Conservation (phyloP, 495 filamentous ascomycete species). For the Terfezia boudieri region DNA sequence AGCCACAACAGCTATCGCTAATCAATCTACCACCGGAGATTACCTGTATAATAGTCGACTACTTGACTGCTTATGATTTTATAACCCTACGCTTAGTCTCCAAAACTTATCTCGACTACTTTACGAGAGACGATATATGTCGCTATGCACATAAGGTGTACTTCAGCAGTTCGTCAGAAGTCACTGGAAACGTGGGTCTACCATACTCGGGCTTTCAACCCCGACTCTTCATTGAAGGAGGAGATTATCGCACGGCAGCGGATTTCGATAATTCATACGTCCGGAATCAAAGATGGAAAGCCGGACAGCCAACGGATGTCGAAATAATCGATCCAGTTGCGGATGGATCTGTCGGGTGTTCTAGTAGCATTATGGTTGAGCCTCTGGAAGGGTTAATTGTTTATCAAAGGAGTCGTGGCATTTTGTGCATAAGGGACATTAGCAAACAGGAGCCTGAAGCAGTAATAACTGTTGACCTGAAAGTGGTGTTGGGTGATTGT, state of each 20-base stretch:
- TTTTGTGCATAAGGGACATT: slow-evolving; percentile 11
- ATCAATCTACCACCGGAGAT: slow-evolving; percentile 8
- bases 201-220: neutral
- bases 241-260: slow-evolving; percentile 4
- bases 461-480: slow-evolving; percentile 7
- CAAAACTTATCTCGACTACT: slow-evolving; percentile 8
- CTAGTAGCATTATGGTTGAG: slow-evolving; percentile 14
- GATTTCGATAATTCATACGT: slow-evolving; percentile 12
- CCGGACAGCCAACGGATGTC: slow-evolving; percentile 11
- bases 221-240: neutral
- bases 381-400: slow-evolving; percentile 8
- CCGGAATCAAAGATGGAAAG: slow-evolving; percentile 11
- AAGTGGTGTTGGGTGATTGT: slow-evolving; percentile 6
- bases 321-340: slow-evolving; percentile 13
- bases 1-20: neutral
- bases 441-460: slow-evolving; percentile 4
- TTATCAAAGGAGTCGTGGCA: slow-evolving; percentile 12
- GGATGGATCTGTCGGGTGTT: slow-evolving; percentile 10
- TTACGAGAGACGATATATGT: slow-evolving; percentile 10
- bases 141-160: slow-evolving; percentile 14
- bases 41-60: slow-evolving; percentile 4
- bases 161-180: slow-evolving; percentile 10
- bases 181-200: neutral
- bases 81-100: slow-evolving; percentile 10
- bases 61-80: slow-evolving; percentile 8